Base-by-base conservation (phyloP, 805 yeast genomes). In the Lipomyces spencermartinsiae region DNA sequence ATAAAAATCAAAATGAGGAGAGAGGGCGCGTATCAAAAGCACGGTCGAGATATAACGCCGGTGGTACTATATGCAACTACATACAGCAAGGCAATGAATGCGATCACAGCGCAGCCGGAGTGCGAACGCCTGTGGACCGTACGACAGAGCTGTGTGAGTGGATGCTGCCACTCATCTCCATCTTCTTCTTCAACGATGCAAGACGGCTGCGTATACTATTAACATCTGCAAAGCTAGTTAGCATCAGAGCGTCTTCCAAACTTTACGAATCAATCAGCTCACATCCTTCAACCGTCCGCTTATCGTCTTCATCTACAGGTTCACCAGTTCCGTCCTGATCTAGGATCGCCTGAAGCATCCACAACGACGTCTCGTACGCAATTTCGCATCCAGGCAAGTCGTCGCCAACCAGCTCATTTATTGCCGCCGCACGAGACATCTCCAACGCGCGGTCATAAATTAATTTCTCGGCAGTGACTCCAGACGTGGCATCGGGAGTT, bases 331-430 rank as follows among this genome's bases (percentile, higher is more conserved):
- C 61, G 37, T 72, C 73, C 46, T 39, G 51, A 33, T 74, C 76
- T 63, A 93, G 78, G 34, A 94, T 81, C 0, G 97, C 92, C 76
- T 92, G 96, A 75, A 94, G 81, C 97, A 94, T 92, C 98, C 98
- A 94, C 62, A 94, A 86, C 0, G 97, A 89, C 0, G 97, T 92
- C 3, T 96, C 91, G 77, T 94, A 94, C 8, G 94, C 90, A 67
- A 91, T 79, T 78, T 93, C 97, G 79, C 98, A 93, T 6, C 90
- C 90, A 22, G 82, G 81, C 61, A 91, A 77, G 75, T 89, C 93
- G 64, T 87, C 89, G 58, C 91, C 91, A 54, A 84, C 86, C 74
- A 93, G 82, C 79, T 94, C 99, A 76, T 89, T 88, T 65, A 90
- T 89, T 0, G 98, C 98, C 0, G 98, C 97, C 61, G 87, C 87